Percentiles rank a stretch among this genome's conserved stretches.
Conservation (phyloP, 2,329 filamentous ascomycete genomes). For the Myriosclerotinia curreyana region DNA sequence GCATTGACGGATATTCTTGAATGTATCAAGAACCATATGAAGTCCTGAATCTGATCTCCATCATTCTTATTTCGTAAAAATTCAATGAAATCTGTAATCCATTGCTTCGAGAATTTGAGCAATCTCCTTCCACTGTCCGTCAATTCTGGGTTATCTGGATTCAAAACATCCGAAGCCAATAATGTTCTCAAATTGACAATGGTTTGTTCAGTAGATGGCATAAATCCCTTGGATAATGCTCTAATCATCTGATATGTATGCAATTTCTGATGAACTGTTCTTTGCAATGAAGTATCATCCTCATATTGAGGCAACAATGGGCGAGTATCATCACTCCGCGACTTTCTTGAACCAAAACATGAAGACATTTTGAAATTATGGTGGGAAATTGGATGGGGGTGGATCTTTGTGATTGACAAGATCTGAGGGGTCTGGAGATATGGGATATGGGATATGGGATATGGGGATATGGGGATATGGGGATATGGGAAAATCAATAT, state of each 20-base stretch:
- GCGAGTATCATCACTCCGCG: constrained; percentile 42
- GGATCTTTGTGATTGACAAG: not conserved
- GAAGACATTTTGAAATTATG: constrained; percentile 35
- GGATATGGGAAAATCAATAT: not conserved
- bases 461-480: not conserved
- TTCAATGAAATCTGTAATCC: constrained; percentile 77
- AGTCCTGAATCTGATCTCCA: constrained; percentile 83
- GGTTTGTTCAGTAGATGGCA: constrained; percentile 85
- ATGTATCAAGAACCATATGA: constrained; percentile 79
- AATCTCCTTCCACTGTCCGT: constrained; percentile 75
- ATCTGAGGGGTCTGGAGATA: not conserved
- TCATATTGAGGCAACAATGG: constrained; percentile 80
- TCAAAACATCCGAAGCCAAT: constrained; percentile 73
- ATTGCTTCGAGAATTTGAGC: constrained; percentile 67
- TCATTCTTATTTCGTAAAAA: constrained; percentile 78
- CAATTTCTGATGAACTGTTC: constrained; percentile 79
- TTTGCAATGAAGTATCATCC: constrained; percentile 76
- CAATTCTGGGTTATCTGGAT: constrained; percentile 69
- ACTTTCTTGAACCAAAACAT: constrained; percentile 38
- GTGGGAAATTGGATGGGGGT: not conserved
- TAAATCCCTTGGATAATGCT: constrained; percentile 77
- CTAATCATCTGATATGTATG: constrained; percentile 90
- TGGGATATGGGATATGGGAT: not conserved
- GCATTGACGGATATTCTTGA: constrained; percentile 68
- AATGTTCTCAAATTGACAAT: constrained; percentile 78